Evolutionary conservation across 2,329 filamentous ascomycete species (phyloP), one percentile per base, ranked within the genome.

Genomic region (Phaeosphaeriaceae sp.): DNA sequence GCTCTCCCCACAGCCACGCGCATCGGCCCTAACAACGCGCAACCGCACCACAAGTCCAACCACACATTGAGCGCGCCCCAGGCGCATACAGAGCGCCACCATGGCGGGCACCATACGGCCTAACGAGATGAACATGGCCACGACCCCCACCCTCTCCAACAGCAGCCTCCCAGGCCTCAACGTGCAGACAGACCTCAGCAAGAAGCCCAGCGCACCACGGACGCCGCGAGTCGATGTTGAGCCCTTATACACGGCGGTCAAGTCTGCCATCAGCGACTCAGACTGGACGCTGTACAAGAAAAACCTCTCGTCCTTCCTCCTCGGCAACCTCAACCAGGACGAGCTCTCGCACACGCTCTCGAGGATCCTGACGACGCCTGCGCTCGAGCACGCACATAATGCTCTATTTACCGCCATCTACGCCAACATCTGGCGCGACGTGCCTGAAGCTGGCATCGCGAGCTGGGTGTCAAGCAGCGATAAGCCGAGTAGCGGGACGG

Each of bases 391-490:
- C 65, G 81, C 88, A 7, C 87, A 89, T 75, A 89, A 89, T 67
- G 84, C 85, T 48, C 82, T 89, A 44, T 73, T 89, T 57, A 81
- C 82, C 66, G 84, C 84, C 21, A 82, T 89, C 49, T 84, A 85
- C 61, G 84, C 81, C 21, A 89, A 89, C 66, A 79, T 84, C 21
- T 80, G 79, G 58, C 83, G 86, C 68, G 87, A 89, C 68, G 78
- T 84, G 31, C 87, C 87, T 1, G 85, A 87, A 53, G 83, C 86
- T 57, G 86, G 86, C 45, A 84, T 88, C 57, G 87, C 87, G 60
- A 84, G 81, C 66, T 89, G 86, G 85, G 87, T 89, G 48, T 84
- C 85, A 41, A 86, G 86, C 33, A 87, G 86, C 61, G 94, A 95
- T 61, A 97, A 94, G 19, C 88, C 87, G 49, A 88, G 56, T 80